These are phyloP conservation scores for Aspergillus clavatus DNA, from an alignment of 2,329 filamentous ascomycete genomes.

Conservation along the genomic window DNA sequence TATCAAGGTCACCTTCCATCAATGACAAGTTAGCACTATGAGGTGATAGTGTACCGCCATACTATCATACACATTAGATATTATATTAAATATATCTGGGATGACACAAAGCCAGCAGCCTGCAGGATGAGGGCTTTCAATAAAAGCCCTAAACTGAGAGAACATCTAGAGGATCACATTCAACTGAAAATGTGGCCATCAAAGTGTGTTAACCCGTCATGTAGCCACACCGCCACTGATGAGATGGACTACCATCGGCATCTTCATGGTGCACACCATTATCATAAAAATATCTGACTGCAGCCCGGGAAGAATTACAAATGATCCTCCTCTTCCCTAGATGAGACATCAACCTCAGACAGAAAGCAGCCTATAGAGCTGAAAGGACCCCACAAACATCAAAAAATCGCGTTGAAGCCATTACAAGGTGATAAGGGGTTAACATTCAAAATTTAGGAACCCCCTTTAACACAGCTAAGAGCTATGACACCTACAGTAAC, in stretches of 20 bases:
- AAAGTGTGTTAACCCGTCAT: not conserved
- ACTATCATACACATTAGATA: not conserved
- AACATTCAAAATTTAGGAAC: too few relatives aligned
- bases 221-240: not conserved
- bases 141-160: not conserved
- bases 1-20: not conserved
- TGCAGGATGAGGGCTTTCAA: not conserved
- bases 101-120: not conserved
- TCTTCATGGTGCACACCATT: constrained; percentile 1
- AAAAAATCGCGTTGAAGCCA: too few relatives aligned
- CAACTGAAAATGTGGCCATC: not conserved
- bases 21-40: not conserved
- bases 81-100: constrained; percentile 1
- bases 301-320: not conserved
- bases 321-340: not conserved
- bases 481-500: too few relatives aligned
- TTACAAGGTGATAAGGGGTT: too few relatives aligned
- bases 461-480: too few relatives aligned
- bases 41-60: not conserved
- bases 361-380: not conserved
- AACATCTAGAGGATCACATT: constrained; percentile 1
- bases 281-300: not conserved
- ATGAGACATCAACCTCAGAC: not conserved
- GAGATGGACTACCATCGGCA: not conserved
- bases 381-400: too few relatives aligned